Conservation (phyloP, 2,329 filamentous ascomycete genomes). For the Xylariaceae sp. region DNA sequence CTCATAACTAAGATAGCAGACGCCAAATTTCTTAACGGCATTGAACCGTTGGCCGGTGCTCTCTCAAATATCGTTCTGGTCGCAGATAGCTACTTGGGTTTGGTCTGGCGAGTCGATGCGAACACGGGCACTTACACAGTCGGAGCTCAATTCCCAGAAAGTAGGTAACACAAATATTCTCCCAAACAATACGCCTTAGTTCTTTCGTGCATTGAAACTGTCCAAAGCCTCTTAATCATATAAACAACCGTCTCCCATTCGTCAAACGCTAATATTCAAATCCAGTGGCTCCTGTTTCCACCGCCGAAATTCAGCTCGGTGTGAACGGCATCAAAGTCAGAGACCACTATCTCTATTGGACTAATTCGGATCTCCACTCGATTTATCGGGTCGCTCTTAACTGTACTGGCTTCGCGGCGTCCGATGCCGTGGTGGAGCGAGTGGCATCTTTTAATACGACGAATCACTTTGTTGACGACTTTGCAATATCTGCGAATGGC, state of each 20-base stretch:
- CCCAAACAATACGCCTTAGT: no score
- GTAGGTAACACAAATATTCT: no score
- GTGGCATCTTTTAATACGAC: conserved; percentile 3
- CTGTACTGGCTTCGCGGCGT: conserved; percentile 1
- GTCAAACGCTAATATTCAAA: no score
- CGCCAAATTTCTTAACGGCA: conserved; percentile 9
- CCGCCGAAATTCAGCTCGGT: conserved; percentile 2
- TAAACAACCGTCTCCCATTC: no score
- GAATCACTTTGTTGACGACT: conserved; percentile 11
- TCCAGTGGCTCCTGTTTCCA: conserved; percentile 2
- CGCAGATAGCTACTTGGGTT: conserved; percentile 2
- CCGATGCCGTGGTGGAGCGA: conserved; percentile 3
- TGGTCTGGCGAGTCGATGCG: conserved; percentile 11
- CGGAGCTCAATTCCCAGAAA: conserved; percentile 11
- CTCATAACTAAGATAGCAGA: conserved; percentile 7
- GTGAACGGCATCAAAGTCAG: conserved; percentile 11
- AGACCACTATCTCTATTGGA: conserved; percentile 6
- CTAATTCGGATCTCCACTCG: conserved; percentile 5
- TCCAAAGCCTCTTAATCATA: no score
- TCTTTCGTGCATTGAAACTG: no score
- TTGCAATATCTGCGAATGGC: conserved; percentile 7
- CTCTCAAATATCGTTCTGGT: conserved; percentile 5
- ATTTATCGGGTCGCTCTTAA: conserved; percentile 9
- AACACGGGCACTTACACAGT: conserved; percentile 9
- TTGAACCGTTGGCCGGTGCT: neutral